Evolutionary conservation across 2,329 filamentous ascomycete species (phyloP).

Genomic region (Ophiocordyceps sinensis): DNA sequence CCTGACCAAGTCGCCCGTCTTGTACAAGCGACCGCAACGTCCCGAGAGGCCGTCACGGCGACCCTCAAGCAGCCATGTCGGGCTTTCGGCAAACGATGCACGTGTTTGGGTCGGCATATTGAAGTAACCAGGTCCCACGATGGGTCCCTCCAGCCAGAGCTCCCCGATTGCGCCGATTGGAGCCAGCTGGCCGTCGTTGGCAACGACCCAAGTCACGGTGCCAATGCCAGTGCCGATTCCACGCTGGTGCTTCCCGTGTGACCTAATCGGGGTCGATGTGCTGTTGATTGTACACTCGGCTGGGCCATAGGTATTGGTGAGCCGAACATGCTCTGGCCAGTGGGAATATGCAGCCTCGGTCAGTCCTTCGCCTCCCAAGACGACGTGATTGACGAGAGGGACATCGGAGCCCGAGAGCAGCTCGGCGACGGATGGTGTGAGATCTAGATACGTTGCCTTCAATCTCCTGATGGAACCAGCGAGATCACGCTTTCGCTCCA

Average conservation of each 20-base stretch:
- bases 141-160: conserved; percentile 7
- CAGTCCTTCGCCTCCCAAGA: conserved; percentile 6
- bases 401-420: conserved; percentile 3
- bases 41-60: not conserved
- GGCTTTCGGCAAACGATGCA: conserved; percentile 9
- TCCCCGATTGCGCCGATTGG: conserved; percentile 7
- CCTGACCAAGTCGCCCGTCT: conserved; percentile 30
- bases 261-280: not conserved
- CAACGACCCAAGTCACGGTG: conserved; percentile 7
- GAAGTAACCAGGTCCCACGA: conserved; percentile 8
- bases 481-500: conserved; percentile 3
- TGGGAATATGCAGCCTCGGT: not conserved
- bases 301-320: conserved; percentile 10
- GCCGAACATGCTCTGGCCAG: conserved; percentile 2
- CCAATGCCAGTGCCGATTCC: conserved; percentile 2
- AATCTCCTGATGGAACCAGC: conserved; percentile 3
- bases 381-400: conserved; percentile 4
- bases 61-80: conserved; percentile 3
- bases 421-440: conserved; percentile 7
- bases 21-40: conserved; percentile 18
- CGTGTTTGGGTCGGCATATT: conserved; percentile 5
- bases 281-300: conserved; percentile 6
- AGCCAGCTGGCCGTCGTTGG: conserved; percentile 4
- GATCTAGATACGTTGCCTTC: conserved; percentile 2
- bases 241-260: not conserved